These are phyloP conservation scores for Candida montana DNA, from an alignment of 805 yeast species.

Conservation along the genomic window DNA sequence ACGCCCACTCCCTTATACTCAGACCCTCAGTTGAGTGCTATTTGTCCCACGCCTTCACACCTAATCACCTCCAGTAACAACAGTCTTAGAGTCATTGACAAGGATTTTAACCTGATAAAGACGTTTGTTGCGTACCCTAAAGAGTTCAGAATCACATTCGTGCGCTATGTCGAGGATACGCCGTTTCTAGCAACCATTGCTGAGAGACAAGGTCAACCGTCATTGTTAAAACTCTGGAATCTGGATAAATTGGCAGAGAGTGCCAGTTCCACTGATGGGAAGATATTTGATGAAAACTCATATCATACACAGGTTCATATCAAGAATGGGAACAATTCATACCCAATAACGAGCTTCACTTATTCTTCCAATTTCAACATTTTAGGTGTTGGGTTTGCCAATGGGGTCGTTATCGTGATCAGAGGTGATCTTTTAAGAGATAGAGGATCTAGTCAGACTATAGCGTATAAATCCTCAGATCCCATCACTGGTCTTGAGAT, in stretches of 20 bases:
- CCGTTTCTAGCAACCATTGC: conserved; percentile 65
- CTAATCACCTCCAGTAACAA: conserved; percentile 56
- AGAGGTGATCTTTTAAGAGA: conserved; percentile 88
- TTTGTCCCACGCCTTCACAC: conserved; percentile 50
- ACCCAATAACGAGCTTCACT: conserved; percentile 67
- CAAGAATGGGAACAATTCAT: conserved; percentile 68
- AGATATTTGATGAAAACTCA: conserved; percentile 30
- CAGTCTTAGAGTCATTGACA: conserved; percentile 54
- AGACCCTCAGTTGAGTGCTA: conserved; percentile 65
- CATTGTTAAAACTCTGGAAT: conserved; percentile 69
- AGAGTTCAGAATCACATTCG: conserved; percentile 57
- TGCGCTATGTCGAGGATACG: conserved; percentile 43
- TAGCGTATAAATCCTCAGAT: conserved; percentile 63
- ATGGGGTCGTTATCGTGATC: conserved; percentile 75
- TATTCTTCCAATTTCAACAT: conserved; percentile 52
- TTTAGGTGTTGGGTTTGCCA: conserved; percentile 72
- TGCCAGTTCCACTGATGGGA: conserved; percentile 12
- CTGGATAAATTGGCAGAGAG: conserved; percentile 40
- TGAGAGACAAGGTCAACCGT: conserved; percentile 67
- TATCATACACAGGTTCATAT: conserved; percentile 61
- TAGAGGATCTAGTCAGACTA: conserved; percentile 82
- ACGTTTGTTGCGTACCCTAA: conserved; percentile 60
- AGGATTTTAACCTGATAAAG: conserved; percentile 39
- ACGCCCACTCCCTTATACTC: conserved; percentile 65
- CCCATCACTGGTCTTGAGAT: conserved; percentile 79